Evolutionary conservation across 352 stramenopile genomes (phyloP).

Genomic region (Pythium vanterpoolii): DNA sequence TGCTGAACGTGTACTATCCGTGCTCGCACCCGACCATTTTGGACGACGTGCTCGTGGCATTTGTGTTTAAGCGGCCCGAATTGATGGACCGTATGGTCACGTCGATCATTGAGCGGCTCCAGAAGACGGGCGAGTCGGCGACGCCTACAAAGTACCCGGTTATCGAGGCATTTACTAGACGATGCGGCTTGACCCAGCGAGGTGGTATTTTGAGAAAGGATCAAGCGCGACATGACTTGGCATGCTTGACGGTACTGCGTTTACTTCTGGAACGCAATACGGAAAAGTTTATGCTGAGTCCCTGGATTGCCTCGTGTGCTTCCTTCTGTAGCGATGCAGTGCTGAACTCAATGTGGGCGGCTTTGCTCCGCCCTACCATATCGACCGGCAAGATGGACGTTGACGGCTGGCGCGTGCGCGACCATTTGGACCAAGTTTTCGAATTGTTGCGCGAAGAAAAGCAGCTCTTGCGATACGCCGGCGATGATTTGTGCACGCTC

Average conservation of each 20-base stretch:
- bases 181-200: constrained; percentile 5
- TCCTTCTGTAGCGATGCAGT: constrained; percentile 53
- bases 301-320: constrained; percentile 68
- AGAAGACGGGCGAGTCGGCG: constrained; percentile 57
- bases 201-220: constrained; percentile 16
- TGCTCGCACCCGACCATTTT: constrained; percentile 78
- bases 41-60: constrained; percentile 71
- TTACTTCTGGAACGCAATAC: constrained; percentile 74
- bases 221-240: constrained; percentile 47
- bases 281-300: constrained; percentile 69
- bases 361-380: constrained; percentile 30
- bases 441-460: constrained; percentile 26
- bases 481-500: constrained; percentile 14
- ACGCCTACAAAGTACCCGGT: constrained; percentile 64
- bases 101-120: constrained; percentile 71
- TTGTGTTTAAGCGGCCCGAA: constrained; percentile 78
- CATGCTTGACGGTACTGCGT: constrained; percentile 65
- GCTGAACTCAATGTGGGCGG: constrained; percentile 41
- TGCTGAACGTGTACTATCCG: constrained; percentile 81
- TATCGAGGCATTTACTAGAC: constrained; percentile 49
- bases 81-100: constrained; percentile 60
- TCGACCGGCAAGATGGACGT: neutral
- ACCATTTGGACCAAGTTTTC: constrained; percentile 22
- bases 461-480: constrained; percentile 2
- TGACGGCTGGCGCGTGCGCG: constrained; percentile 7